A percentile compares a stretch with the other conserved stretches of the same genome.
These are phyloP conservation scores for Bisporella sp. DNA, from an alignment of 2,329 filamentous ascomycete species.

Conservation along the genomic window DNA sequence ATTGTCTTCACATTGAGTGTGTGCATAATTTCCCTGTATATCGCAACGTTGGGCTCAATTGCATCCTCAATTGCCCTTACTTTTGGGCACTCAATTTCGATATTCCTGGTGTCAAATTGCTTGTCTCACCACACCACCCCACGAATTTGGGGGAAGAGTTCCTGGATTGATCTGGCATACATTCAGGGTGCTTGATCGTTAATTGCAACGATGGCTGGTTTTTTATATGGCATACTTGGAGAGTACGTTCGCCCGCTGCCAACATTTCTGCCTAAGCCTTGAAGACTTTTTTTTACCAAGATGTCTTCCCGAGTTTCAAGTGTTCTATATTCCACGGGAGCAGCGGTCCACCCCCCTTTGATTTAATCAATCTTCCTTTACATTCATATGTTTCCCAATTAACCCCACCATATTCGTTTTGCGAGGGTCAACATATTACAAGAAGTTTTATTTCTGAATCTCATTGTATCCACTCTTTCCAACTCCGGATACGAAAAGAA, in stretches of 20 bases:
- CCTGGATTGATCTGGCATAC: slow-evolving; percentile 10
- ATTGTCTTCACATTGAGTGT: slow-evolving; percentile 22
- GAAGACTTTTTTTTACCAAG: slow-evolving; percentile 18
- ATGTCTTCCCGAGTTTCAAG: too few species aligned
- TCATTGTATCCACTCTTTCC: too few species aligned
- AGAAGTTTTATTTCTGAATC: too few species aligned
- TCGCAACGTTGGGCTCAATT: slow-evolving; percentile 46
- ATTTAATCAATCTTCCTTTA: too few species aligned
- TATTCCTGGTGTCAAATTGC: slow-evolving; percentile 19
- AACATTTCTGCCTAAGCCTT: slow-evolving; percentile 9
- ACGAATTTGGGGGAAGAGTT: slow-evolving; percentile 13
- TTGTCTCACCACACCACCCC: slow-evolving; percentile 19
- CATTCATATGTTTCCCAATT: too few species aligned
- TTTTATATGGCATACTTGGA: slow-evolving; percentile 50
- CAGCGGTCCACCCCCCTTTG: too few species aligned
- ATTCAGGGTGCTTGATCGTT: neutral
- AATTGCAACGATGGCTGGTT: slow-evolving; percentile 46
- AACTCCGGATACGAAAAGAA: too few species aligned
- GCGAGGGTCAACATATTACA: too few species aligned
- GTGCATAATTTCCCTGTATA: slow-evolving; percentile 33
- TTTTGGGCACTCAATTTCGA: slow-evolving; percentile 18
- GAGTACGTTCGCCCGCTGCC: slow-evolving; percentile 25
- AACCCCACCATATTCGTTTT: too few species aligned
- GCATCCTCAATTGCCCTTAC: slow-evolving; percentile 32
- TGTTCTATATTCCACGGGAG: too few species aligned